These are phyloP conservation scores for Didymella pinodella DNA, from an alignment of 2,329 filamentous ascomycete species.

Conservation along the genomic window DNA sequence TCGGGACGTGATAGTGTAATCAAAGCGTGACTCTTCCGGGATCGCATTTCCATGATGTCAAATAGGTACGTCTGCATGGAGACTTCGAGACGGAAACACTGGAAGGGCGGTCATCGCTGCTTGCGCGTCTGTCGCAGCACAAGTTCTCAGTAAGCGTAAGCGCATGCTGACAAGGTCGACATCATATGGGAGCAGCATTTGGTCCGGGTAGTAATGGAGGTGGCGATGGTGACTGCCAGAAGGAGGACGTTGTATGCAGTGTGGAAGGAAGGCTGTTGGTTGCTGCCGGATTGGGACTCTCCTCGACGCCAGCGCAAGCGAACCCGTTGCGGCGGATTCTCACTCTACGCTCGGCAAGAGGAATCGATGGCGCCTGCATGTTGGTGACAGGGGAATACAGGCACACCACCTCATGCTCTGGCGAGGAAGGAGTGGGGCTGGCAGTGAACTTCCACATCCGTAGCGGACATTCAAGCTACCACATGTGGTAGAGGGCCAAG, in stretches of 20 bases:
- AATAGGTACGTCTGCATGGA: background rate
- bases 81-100: background rate
- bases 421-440: background rate
- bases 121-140: slow-evolving; percentile 14
- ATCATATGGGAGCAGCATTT: background rate
- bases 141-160: slow-evolving; percentile 14
- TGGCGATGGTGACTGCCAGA: slow-evolving; percentile 8
- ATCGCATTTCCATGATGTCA: slow-evolving; percentile 9
- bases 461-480: too few species aligned
- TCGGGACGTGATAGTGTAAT: slow-evolving; percentile 41
- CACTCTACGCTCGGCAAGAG: slow-evolving; percentile 6
- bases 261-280: slow-evolving; percentile 6
- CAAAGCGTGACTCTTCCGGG: slow-evolving; percentile 28
- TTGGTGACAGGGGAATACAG: background rate
- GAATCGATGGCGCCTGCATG: slow-evolving; percentile 9
- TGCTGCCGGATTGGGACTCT: slow-evolving; percentile 7
- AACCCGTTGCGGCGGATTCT: slow-evolving; percentile 18
- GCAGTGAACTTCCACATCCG: too few species aligned
- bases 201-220: background rate
- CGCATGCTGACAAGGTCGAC: slow-evolving; percentile 2
- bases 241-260: slow-evolving; percentile 2
- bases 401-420: background rate
- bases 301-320: slow-evolving; percentile 16
- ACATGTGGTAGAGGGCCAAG: too few species aligned
- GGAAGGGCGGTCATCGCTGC: background rate